Evolutionary conservation across 73 alveolate genomes (phyloP).

Genomic region (Tetrahymena borealis): DNA sequence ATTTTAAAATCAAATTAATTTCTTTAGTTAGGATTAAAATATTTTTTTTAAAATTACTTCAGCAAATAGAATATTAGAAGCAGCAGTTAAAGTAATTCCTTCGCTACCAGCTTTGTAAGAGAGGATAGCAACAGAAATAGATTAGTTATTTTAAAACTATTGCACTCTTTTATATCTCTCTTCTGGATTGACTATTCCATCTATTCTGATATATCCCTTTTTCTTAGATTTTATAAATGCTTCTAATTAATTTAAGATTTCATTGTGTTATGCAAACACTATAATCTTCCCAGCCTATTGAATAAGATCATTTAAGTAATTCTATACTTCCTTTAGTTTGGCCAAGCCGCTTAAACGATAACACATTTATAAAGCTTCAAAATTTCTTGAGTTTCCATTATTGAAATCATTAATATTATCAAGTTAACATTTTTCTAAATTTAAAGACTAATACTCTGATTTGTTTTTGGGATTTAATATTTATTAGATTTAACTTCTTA

Average conservation of each 20-base stretch:
- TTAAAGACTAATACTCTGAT: neutral
- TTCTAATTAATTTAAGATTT: slow-evolving; percentile 85
- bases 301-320: slow-evolving; percentile 70
- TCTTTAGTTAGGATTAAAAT: slow-evolving; percentile 75
- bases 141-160: slow-evolving; percentile 74
- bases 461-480: too few species aligned
- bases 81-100: slow-evolving; percentile 96
- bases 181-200: slow-evolving; percentile 77
- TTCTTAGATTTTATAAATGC: slow-evolving; percentile 66
- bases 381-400: slow-evolving; percentile 19
- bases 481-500: slow-evolving; percentile 39
- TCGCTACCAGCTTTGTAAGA: slow-evolving; percentile 82
- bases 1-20: slow-evolving; percentile 40
- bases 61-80: slow-evolving; percentile 94
- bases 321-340: slow-evolving; percentile 69
- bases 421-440: slow-evolving; percentile 6
- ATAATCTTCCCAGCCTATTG: slow-evolving; percentile 82
- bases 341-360: slow-evolving; percentile 82
- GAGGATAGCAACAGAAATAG: slow-evolving; percentile 79
- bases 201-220: slow-evolving; percentile 82
- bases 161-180: slow-evolving; percentile 75
- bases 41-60: slow-evolving; percentile 49
- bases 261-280: slow-evolving; percentile 86
- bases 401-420: slow-evolving; percentile 11
- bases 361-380: slow-evolving; percentile 47